Conservation (phyloP, 805 yeast species). For the Nematodospora valgi region DNA sequence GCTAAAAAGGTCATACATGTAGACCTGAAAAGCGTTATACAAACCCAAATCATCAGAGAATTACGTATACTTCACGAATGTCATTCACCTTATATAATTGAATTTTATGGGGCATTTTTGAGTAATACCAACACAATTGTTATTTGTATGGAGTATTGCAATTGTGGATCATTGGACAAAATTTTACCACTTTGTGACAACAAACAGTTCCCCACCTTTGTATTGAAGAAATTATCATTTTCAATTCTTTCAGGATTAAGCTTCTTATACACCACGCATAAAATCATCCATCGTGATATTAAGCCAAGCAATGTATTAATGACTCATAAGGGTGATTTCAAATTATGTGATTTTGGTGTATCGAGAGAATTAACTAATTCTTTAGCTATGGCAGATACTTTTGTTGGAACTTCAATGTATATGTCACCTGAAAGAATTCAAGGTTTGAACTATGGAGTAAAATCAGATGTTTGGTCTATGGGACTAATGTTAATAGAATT, state of each 20-base stretch:
- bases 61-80: slow-evolving; percentile 89
- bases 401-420: slow-evolving; percentile 96
- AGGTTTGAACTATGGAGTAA: slow-evolving; percentile 90
- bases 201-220: slow-evolving; percentile 50
- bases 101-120: slow-evolving; percentile 87
- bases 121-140: slow-evolving; percentile 65
- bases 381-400: slow-evolving; percentile 82
- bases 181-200: slow-evolving; percentile 52
- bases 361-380: slow-evolving; percentile 89
- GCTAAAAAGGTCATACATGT: slow-evolving; percentile 87
- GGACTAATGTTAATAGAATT: slow-evolving; percentile 89
- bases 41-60: slow-evolving; percentile 84
- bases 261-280: slow-evolving; percentile 77
- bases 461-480: slow-evolving; percentile 96
- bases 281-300: slow-evolving; percentile 92
- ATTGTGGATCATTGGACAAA: slow-evolving; percentile 88
- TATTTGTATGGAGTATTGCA: slow-evolving; percentile 94
- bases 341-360: slow-evolving; percentile 96
- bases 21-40: slow-evolving; percentile 74
- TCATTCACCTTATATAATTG: slow-evolving; percentile 75
- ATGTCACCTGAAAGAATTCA: slow-evolving; percentile 97
- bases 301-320: slow-evolving; percentile 92
- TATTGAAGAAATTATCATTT: slow-evolving; percentile 69
- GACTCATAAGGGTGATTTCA: slow-evolving; percentile 82
- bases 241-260: slow-evolving; percentile 78